Evolutionary conservation across 768 basidiomycete genomes (phyloP).

Genomic region (Saitozyma sp.): DNA sequence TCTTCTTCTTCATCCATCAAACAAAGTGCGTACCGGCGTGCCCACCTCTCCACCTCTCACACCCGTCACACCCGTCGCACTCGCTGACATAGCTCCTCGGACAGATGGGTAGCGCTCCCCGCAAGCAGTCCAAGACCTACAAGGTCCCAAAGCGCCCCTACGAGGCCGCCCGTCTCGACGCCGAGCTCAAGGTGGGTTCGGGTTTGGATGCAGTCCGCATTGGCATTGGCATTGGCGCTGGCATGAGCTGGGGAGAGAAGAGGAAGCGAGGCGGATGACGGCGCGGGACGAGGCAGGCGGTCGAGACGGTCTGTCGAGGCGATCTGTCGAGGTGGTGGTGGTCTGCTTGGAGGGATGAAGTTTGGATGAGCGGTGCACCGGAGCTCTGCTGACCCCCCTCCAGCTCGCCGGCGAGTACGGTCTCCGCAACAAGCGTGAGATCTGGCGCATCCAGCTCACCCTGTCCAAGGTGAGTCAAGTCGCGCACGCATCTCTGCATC

Average conservation of each 20-base stretch:
- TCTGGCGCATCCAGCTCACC: constrained; percentile 98
- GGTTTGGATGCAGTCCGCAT: not conserved
- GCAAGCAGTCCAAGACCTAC: constrained; percentile 61
- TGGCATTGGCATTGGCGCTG: not conserved
- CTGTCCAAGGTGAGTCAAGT: constrained; percentile 69
- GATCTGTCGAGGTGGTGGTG: not conserved
- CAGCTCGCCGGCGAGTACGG: constrained; percentile 99
- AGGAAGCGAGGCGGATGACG: not conserved
- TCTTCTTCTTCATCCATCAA: constrained; percentile 23
- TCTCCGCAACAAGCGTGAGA: constrained; percentile 99
- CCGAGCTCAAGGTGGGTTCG: constrained; percentile 86
- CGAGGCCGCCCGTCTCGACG: constrained; percentile 97
- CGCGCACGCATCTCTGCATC: constrained; percentile 1
- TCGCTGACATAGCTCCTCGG: not conserved
- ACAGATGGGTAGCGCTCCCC: constrained; percentile 48
- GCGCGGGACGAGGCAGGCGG: not conserved
- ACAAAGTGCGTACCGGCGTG: constrained; percentile 5
- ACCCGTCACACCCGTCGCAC: not conserved
- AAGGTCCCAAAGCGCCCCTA: constrained; percentile 98
- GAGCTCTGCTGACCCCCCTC: constrained; percentile 7
- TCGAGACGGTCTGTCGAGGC: not conserved
- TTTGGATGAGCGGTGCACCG: not conserved
- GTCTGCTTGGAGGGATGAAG: not conserved
- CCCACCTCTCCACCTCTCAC: not conserved
- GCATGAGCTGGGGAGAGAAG: not conserved